Evolutionary conservation across 2,329 filamentous ascomycete species (phyloP), one percentile per base, ranked within the genome.

Genomic region (Cladophialophora carrionii): DNA sequence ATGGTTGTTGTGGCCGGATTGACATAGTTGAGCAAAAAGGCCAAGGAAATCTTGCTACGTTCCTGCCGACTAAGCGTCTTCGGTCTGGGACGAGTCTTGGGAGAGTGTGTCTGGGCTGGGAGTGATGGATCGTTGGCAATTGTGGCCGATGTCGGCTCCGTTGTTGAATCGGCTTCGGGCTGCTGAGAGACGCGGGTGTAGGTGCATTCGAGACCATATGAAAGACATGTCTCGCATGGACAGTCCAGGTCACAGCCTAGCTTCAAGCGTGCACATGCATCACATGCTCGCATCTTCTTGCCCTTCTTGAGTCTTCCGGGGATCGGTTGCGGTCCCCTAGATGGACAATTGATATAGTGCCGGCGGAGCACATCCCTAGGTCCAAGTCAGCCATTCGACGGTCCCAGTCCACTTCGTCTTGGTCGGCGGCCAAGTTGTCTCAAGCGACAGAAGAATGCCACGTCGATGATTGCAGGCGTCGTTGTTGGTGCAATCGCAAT

Each of bases 211-310:
- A 55, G 43, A 29, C 59, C 59, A 55, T 62, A 49, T 17, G 59
- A 55, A 29, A 62, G 59, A 46, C 59, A 62, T 22, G 59, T 62
- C 29, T 62, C 59, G 41, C 59, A 62, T 32, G 59, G 59, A 37
- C 51, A 56, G 24, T 62, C 59, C 31, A 62, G 32, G 26, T 62
- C 59, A 34, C 59, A 62, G 6, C 52, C 51, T 17, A 62, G 26
- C 48, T 62, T 62, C 14, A 56, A 31, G 8, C 59, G 59, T n/a
- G 59, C 59, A 56, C 59, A 62, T 49, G 59, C 29, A 41, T 62
- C 59, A 22, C 59, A 62, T 43, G 59, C 59, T 56, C 51, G 37
- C 10, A 41, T 55, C 29, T 62, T 62, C 52, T 62, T 62, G 20
- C 59, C 59, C 55, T 62, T 62, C 59, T 62, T 62, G 1, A 62